phyloP scores from a whole-genome alignment of 345 rosid genomes.

The Brassica carinata region DNA sequence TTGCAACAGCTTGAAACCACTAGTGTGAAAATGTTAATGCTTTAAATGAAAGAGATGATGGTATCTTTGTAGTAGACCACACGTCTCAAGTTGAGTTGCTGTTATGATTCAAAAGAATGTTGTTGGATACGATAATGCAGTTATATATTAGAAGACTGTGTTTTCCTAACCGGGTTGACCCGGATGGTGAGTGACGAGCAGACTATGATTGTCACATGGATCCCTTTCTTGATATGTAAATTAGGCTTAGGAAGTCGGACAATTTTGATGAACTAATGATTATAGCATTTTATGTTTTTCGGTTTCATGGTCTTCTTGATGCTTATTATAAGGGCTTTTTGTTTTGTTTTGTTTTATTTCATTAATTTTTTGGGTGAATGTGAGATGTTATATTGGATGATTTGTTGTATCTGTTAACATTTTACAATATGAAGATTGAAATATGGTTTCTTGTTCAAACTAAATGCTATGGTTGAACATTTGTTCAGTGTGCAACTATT shows the following conservation, averaged over 20 bases:
- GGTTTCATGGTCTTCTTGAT: conserved; percentile 2
- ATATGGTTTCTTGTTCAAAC: no score
- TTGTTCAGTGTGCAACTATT: not conserved
- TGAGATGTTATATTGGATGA: conserved; percentile 18
- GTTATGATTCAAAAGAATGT: not conserved
- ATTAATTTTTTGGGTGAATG: conserved; percentile 32
- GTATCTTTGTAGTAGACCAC: no score
- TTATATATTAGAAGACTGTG: no score
- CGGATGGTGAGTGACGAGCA: not conserved
- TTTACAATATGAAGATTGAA: not conserved
- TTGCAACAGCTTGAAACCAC: conserved; percentile 36
- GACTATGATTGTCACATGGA: conserved; percentile 72
- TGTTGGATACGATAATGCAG: no score
- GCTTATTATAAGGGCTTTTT: conserved; percentile 2
- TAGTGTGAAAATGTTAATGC: conserved; percentile 3
- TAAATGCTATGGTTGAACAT: no score
- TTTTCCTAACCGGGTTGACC: no score
- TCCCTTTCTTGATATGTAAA: conserved; percentile 63
- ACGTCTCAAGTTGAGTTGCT: no score
- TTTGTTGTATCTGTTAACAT: conserved; percentile 26
- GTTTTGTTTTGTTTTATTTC: conserved; percentile 26
- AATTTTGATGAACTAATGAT: no score
- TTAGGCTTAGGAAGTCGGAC: no score
- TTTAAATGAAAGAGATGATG: not conserved
- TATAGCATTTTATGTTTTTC: not conserved